phyloP scores from a whole-genome alignment of 202 grass and related monocot genomes.

The Cymbopogon flexuosus region DNA sequence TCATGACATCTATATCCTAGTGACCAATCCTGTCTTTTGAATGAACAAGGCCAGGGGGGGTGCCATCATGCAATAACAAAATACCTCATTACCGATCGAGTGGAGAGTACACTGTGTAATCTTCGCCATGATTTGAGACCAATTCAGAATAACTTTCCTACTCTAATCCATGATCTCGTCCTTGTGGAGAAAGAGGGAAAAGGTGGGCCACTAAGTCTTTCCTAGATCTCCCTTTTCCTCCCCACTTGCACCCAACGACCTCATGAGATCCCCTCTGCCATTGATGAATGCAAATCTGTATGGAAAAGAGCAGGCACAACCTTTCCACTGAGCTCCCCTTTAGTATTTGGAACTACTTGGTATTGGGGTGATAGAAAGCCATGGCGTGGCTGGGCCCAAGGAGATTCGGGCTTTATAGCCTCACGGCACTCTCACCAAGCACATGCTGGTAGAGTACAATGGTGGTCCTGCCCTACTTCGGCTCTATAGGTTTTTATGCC shows the following conservation, averaged over 20 bases:
- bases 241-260: slow-evolving; percentile 40
- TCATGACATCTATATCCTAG: slow-evolving; percentile 11
- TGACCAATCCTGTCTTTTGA: slow-evolving; percentile 4
- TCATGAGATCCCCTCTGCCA: slow-evolving; percentile 40
- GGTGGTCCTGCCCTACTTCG: slow-evolving; percentile 43
- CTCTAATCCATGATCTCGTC: slow-evolving; percentile 38
- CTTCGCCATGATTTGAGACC: slow-evolving; percentile 48
- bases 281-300: slow-evolving; percentile 47
- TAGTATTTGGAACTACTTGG: slow-evolving; percentile 58
- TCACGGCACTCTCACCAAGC: slow-evolving; percentile 26
- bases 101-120: slow-evolving; percentile 57
- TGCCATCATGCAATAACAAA: slow-evolving; percentile 44
- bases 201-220: slow-evolving; percentile 45
- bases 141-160: slow-evolving; percentile 43
- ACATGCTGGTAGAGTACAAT: slow-evolving; percentile 39
- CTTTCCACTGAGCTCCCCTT: slow-evolving; percentile 39
- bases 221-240: slow-evolving; percentile 52
- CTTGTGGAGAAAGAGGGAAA: slow-evolving; percentile 25
- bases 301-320: slow-evolving; percentile 51
- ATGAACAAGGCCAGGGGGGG: neutral
- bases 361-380: slow-evolving; percentile 47
- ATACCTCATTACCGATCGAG: slow-evolving; percentile 23
- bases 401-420: slow-evolving; percentile 52
- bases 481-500: slow-evolving; percentile 37
- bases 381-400: slow-evolving; percentile 46